Percentiles rank a stretch among this genome's conserved stretches.
These are phyloP conservation scores for Coprinopsis marcescibilis DNA, from an alignment of 768 basidiomycete species.

Conservation along the genomic window DNA sequence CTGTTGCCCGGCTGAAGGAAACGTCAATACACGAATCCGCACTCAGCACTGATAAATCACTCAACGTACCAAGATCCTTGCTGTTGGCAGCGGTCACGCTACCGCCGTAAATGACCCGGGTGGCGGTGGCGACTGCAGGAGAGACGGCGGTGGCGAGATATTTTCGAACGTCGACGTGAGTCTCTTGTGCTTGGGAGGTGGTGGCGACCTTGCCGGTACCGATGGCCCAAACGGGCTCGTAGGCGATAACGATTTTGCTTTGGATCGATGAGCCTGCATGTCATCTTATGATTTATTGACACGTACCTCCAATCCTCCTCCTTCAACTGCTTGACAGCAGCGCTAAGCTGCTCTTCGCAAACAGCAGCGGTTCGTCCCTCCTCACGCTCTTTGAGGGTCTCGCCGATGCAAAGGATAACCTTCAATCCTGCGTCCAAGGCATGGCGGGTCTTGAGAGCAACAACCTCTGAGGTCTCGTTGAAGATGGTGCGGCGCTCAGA, in stretches of 20 bases:
- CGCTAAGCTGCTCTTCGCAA: conserved; percentile 76
- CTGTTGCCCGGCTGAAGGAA: conserved; percentile 51
- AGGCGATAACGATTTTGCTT: conserved; percentile 91
- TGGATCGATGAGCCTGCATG: background rate
- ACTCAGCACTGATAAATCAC: background rate
- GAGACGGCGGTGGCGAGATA: conserved; percentile 68
- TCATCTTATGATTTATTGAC: background rate
- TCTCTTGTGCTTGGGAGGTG: conserved; percentile 86
- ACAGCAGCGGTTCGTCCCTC: conserved; percentile 68
- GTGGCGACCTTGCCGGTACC: conserved; percentile 97
- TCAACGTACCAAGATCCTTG: conserved; percentile 71
- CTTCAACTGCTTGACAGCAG: conserved; percentile 58
- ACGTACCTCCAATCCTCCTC: conserved; percentile 77
- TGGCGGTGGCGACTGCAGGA: conserved; percentile 58
- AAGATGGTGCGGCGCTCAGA: conserved; percentile 94
- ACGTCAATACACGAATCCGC: background rate
- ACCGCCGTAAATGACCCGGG: conserved; percentile 93
- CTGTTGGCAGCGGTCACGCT: conserved; percentile 88
- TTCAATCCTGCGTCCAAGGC: conserved; percentile 70
- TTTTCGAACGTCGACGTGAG: conserved; percentile 76
- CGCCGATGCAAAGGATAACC: conserved; percentile 95
- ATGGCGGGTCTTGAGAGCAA: conserved; percentile 83
- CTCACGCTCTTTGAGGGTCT: conserved; percentile 88
- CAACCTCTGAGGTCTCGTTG: conserved; percentile 75
- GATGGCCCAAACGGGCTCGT: conserved; percentile 98